Conservation (phyloP, 2,329 filamentous ascomycete species). For the Hypoxylon sp. region DNA sequence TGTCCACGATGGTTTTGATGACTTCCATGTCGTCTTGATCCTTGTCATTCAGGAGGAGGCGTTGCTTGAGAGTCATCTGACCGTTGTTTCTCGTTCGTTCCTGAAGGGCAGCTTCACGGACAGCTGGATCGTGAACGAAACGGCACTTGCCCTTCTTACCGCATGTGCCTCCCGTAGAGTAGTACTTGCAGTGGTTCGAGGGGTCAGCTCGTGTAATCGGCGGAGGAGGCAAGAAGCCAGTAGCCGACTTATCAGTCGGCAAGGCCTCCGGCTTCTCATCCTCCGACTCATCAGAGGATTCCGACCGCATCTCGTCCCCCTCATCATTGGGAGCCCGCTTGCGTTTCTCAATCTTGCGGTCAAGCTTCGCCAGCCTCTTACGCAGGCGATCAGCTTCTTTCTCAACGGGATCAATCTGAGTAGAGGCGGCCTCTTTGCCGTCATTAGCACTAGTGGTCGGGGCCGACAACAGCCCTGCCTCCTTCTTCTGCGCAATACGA, state of each 20-base stretch:
- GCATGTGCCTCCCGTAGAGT: conserved; percentile 75
- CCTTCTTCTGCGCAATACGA: conserved; percentile 73
- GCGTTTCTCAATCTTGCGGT: conserved; percentile 73
- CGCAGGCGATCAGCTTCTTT: conserved; percentile 69
- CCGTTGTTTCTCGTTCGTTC: conserved; percentile 75
- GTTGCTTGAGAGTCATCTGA: conserved; percentile 74
- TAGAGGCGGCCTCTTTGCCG: conserved; percentile 61
- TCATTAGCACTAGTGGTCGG: conserved; percentile 74
- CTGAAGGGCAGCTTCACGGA: conserved; percentile 72
- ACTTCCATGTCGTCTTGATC: conserved; percentile 76
- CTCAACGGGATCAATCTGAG: conserved; percentile 62
- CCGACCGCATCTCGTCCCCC: conserved; percentile 72
- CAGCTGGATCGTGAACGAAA: conserved; percentile 75
- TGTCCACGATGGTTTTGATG: conserved; percentile 74
- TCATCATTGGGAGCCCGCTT: conserved; percentile 77
- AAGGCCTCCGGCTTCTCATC: conserved; percentile 71
- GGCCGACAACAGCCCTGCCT: conserved; percentile 55
- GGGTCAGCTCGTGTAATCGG: conserved; percentile 69
- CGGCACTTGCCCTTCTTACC: conserved; percentile 82
- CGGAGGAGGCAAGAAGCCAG: conserved; percentile 58
- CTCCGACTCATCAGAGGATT: conserved; percentile 62
- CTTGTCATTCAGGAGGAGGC: conserved; percentile 74
- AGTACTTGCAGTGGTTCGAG: conserved; percentile 77
- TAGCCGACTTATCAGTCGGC: conserved; percentile 61
- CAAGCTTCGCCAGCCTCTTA: conserved; percentile 75